These are phyloP conservation scores for Salix exigua DNA, from an alignment of 345 rosid species.

Conservation along the genomic window DNA sequence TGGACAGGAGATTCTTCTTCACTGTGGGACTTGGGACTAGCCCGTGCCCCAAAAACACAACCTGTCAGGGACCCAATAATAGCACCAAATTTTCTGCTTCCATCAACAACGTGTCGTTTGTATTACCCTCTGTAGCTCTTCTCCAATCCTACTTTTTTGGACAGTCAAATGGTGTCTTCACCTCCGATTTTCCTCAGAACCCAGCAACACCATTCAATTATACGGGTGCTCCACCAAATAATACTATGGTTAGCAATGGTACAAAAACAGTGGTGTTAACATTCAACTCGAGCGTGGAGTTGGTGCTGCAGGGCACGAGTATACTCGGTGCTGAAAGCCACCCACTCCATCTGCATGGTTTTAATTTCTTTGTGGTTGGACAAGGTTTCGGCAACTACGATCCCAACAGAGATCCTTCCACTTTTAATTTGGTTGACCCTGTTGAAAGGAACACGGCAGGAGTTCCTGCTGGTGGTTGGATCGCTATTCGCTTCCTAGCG, in stretches of 20 bases:
- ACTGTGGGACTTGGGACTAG: slow-evolving; percentile 23
- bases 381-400: slow-evolving; percentile 26
- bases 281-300: slow-evolving; percentile 27
- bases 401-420: slow-evolving; percentile 19
- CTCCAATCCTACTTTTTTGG: slow-evolving; percentile 24
- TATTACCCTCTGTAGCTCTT: slow-evolving; percentile 15
- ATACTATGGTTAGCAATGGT: slow-evolving; percentile 17
- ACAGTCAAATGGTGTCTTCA: slow-evolving; percentile 19
- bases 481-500: slow-evolving; percentile 22
- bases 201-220: slow-evolving; percentile 18
- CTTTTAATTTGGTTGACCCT: slow-evolving; percentile 22
- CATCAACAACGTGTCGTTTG: slow-evolving; percentile 19
- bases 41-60: slow-evolving; percentile 22
- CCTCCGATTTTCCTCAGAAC: slow-evolving; percentile 26
- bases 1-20: slow-evolving; percentile 22
- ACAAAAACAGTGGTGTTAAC: slow-evolving; percentile 8
- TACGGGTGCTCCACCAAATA: slow-evolving; percentile 24
- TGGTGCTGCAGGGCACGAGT: slow-evolving; percentile 25
- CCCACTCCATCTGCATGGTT: slow-evolving; percentile 27
- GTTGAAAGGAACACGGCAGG: slow-evolving; percentile 20
- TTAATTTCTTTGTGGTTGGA: slow-evolving; percentile 27
- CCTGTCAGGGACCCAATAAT: slow-evolving; percentile 28
- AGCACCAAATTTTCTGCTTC: slow-evolving; percentile 26
- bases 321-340: slow-evolving; percentile 27
- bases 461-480: slow-evolving; percentile 31